phyloP scores from a whole-genome alignment of 2,329 filamentous ascomycete species.

The Tolypocladium nubicola region DNA sequence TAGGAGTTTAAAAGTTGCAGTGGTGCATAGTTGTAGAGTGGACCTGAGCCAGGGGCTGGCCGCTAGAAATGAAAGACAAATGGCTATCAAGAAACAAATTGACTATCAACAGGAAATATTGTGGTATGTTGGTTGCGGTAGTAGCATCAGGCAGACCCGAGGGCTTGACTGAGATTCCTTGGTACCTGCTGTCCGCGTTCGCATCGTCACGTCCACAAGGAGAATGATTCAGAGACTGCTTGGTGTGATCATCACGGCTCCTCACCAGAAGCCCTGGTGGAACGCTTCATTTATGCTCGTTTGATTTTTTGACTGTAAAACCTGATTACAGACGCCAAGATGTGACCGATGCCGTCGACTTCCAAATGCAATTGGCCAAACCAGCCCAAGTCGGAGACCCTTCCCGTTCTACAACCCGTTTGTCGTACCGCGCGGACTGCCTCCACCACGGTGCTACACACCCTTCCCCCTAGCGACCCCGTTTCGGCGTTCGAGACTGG shows the following conservation, averaged over 20 bases:
- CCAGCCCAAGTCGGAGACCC: slow-evolving; percentile 40
- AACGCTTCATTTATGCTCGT: slow-evolving; percentile 26
- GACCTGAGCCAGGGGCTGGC: not conserved
- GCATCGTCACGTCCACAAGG: not conserved
- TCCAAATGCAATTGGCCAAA: slow-evolving; percentile 57
- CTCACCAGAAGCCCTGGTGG: slow-evolving; percentile 15
- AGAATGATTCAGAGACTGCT: not conserved
- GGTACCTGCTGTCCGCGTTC: not conserved
- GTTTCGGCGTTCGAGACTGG: not conserved
- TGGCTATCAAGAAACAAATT: not conserved
- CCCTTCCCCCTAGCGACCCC: not conserved
- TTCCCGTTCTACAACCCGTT: slow-evolving; percentile 33
- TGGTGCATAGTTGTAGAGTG: not conserved
- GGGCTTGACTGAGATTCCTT: not conserved
- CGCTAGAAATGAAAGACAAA: not conserved
- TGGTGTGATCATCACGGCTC: slow-evolving; percentile 16
- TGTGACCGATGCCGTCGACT: slow-evolving; percentile 54
- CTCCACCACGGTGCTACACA: slow-evolving; percentile 2
- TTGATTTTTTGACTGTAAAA: slow-evolving; percentile 49
- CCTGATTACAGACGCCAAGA: slow-evolving; percentile 58
- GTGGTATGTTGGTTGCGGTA: not conserved
- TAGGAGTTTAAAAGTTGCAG: not conserved
- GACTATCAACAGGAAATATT: not conserved
- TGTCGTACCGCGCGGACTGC: slow-evolving; percentile 4
- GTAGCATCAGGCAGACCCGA: not conserved